Base-by-base conservation (phyloP, 2,329 filamentous ascomycete genomes). In the Microdochium paspali region DNA sequence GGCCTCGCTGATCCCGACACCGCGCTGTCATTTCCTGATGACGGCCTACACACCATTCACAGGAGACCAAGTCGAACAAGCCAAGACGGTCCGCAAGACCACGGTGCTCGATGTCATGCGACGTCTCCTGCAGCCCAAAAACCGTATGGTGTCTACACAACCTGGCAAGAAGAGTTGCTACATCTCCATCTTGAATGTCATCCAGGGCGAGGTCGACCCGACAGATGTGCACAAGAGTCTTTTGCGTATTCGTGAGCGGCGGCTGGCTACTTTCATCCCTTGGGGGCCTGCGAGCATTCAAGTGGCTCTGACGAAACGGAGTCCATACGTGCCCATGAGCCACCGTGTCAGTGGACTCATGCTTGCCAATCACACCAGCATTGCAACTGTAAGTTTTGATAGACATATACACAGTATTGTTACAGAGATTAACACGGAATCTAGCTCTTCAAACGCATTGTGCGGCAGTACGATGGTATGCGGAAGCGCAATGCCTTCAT, bases 171-270 rank as follows among this genome's bases (percentile, higher is more conserved):
- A 89, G 72, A 96, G 90, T 70, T 98, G 93, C 72, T 98, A 98
- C 72, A 97, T 98, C 61, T 95, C 90, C 44, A 97, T 98, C 57
- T 75, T 98, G 53, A 97, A 98, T 67, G 95, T 98, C 59, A 98
- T 98, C 58, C 93, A 97, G 72, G 93, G 93, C 60, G 93, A 98
- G 66, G 93, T 94, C 32, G 94, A 98, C 63, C 91, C 93, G 9
- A 97, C 91, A 3, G 94, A 98, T 67, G 88, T 98, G 48, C 93
- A 98, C 74, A 98, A 98, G 78, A 97, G 91, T 54, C 74, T 98
- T 49, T 80, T 98, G 49, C 87, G 93, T 54, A 98, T 98, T 61
- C 85, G 93, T 45, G 93, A 98, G 72, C 85, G 93, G 45, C 83
- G 89, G 50, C 77, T 98, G 47, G 94, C 93, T 10, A 94, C 89